A percentile compares a stretch with the other conserved stretches of the same genome.
Conservation (phyloP, 805 yeast species). For the Yamadazyma akitaensis region DNA sequence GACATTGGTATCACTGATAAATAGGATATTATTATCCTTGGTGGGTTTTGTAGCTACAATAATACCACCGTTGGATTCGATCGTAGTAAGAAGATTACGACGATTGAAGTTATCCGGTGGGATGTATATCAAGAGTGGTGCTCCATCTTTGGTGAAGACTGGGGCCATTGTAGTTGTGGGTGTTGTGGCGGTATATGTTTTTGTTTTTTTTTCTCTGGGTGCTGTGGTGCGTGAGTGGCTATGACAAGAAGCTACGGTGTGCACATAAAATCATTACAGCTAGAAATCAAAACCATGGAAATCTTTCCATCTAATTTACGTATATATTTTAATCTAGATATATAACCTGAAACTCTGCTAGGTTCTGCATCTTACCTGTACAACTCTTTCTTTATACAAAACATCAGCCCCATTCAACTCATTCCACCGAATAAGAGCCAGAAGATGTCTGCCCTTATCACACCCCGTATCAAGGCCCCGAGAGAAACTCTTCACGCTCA, state of each 20-base stretch:
- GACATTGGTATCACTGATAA: not conserved
- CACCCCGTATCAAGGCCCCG: slow-evolving; percentile 85
- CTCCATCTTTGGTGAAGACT: slow-evolving; percentile 1
- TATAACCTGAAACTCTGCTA: not conserved
- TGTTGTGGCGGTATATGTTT: not conserved
- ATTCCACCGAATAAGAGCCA: slow-evolving; percentile 55
- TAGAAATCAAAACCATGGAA: no score
- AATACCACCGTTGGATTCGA: slow-evolving; percentile 10
- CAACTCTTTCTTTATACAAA: slow-evolving; percentile 21
- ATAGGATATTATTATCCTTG: slow-evolving; percentile 3
- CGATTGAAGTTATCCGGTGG: slow-evolving; percentile 5
- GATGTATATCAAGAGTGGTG: slow-evolving; percentile 9
- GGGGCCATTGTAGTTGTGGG: not conserved
- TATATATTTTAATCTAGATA: not conserved
- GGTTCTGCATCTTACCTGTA: slow-evolving; percentile 18
- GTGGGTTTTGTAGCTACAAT: slow-evolving; percentile 4
- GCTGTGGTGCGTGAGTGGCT: slow-evolving; percentile 2
- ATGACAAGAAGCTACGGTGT: not conserved
- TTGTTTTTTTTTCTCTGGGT: slow-evolving; percentile 5
- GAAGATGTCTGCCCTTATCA: slow-evolving; percentile 66
- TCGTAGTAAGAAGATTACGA: not conserved
- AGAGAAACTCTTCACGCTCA: slow-evolving; percentile 60
- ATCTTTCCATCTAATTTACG: no score
- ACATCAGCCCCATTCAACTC: slow-evolving; percentile 14
- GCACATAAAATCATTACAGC: not conserved